Evolutionary conservation across 352 stramenopile genomes (phyloP).

Genomic region (Globisporangium emineosum): DNA sequence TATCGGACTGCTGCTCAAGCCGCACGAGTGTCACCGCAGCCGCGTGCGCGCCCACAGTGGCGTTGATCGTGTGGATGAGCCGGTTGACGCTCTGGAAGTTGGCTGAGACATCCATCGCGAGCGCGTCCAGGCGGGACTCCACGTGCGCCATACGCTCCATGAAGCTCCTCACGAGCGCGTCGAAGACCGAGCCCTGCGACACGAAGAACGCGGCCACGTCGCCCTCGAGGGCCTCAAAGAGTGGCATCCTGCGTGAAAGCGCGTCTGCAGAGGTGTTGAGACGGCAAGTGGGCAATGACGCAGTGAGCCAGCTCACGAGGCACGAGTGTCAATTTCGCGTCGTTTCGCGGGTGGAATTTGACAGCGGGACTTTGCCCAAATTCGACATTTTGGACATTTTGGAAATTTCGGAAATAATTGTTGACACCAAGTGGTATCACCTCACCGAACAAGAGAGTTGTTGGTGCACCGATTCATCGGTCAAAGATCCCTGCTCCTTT

Average conservation of each 20-base stretch:
- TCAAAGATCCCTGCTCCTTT: neutral
- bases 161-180: constrained; percentile 48
- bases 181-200: constrained; percentile 66
- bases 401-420: no score
- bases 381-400: neutral
- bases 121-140: constrained; percentile 42
- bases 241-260: constrained; percentile 36
- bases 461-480: neutral
- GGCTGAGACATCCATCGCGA: constrained; percentile 22
- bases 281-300: neutral
- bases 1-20: constrained; percentile 6
- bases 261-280: no score
- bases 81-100: constrained; percentile 35
- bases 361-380: no score
- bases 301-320: no score
- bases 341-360: no score
- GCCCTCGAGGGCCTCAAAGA: constrained; percentile 63
- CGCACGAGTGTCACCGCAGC: constrained; percentile 8
- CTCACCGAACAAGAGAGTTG: neutral
- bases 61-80: constrained; percentile 23
- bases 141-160: constrained; percentile 47
- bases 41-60: constrained; percentile 15
- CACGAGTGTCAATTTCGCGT: neutral
- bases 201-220: constrained; percentile 68
- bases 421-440: neutral